Evolutionary conservation across 1,284 basidiomycete species (phyloP).

Genomic region (Omphalotus olearius): DNA sequence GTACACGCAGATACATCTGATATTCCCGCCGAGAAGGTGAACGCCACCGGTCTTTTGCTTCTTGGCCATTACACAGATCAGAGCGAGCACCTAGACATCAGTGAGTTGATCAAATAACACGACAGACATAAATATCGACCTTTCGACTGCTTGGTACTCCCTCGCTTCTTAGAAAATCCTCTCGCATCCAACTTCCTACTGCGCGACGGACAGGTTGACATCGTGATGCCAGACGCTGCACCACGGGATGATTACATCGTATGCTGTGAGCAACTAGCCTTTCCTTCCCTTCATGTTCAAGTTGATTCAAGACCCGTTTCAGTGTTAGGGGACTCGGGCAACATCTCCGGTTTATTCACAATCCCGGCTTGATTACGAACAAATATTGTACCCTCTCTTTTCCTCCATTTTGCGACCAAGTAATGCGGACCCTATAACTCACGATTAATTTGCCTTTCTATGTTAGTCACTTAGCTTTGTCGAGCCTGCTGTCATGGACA

Average conservation of each 20-base stretch:
- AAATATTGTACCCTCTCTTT: background rate
- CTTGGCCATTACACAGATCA: conserved; percentile 1
- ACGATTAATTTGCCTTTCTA: background rate
- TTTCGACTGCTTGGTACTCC: background rate
- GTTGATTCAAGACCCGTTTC: background rate
- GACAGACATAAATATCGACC: background rate
- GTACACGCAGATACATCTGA: background rate
- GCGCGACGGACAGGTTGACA: conserved; percentile 23
- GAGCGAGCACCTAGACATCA: conserved; percentile 37
- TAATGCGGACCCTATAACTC: background rate
- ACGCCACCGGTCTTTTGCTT: background rate
- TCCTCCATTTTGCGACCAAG: conserved; percentile 1
- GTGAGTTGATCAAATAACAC: conserved; percentile 25
- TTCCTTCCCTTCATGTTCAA: background rate
- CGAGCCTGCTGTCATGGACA: background rate
- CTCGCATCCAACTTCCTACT: conserved; percentile 33
- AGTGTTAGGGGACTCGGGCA: conserved; percentile 16
- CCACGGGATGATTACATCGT: conserved; percentile 31
- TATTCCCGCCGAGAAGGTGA: background rate
- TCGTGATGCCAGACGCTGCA: conserved; percentile 29
- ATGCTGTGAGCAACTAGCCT: conserved; percentile 28
- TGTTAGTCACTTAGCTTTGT: conserved; percentile 6
- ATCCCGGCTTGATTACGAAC: background rate
- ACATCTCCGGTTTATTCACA: conserved; percentile 7
- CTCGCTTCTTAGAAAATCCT: conserved; percentile 21